Evolutionary conservation across 345 rosid genomes (phyloP).

Genomic region (Eucalyptus sp.): DNA sequence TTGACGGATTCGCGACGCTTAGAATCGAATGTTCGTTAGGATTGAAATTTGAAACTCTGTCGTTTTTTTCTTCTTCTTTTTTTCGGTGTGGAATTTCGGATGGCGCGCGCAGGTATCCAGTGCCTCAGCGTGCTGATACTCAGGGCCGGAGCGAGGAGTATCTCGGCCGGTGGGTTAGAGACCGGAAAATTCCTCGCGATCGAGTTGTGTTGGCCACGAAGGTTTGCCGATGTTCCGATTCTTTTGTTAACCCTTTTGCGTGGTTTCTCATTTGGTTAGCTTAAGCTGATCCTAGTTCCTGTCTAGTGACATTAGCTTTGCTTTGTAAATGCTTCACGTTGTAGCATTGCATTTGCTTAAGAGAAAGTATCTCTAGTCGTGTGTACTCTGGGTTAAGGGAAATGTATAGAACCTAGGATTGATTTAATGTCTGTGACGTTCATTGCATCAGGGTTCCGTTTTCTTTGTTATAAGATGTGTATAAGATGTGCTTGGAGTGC

Average conservation of each 20-base stretch:
- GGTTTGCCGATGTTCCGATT: slow-evolving; percentile 2
- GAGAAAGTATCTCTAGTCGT: neutral
- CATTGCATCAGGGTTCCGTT: neutral
- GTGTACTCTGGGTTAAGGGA: neutral
- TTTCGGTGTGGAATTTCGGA: neutral
- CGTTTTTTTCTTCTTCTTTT: neutral
- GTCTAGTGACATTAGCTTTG: neutral
- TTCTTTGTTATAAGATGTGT: neutral
- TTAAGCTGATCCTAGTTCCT: neutral
- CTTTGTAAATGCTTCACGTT: neutral
- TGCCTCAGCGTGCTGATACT: slow-evolving; percentile 52
- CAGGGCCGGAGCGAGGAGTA: slow-evolving; percentile 60
- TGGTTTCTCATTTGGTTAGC: neutral
- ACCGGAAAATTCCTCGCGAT: slow-evolving; percentile 36
- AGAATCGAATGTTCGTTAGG: neutral
- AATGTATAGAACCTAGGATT: neutral
- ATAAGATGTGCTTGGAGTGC: neutral
- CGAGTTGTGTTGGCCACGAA: slow-evolving; percentile 40
- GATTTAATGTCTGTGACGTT: neutral
- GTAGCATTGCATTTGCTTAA: neutral
- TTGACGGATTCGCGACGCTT: neutral
- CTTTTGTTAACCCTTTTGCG: neutral
- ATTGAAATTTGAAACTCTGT: neutral
- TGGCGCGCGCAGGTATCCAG: slow-evolving; percentile 35
- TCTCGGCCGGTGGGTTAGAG: slow-evolving; percentile 46